A percentile compares a stretch with the other conserved stretches of the same genome.
Evolutionary conservation across 768 basidiomycete genomes (phyloP).

Genomic region (Lentinula sp.): DNA sequence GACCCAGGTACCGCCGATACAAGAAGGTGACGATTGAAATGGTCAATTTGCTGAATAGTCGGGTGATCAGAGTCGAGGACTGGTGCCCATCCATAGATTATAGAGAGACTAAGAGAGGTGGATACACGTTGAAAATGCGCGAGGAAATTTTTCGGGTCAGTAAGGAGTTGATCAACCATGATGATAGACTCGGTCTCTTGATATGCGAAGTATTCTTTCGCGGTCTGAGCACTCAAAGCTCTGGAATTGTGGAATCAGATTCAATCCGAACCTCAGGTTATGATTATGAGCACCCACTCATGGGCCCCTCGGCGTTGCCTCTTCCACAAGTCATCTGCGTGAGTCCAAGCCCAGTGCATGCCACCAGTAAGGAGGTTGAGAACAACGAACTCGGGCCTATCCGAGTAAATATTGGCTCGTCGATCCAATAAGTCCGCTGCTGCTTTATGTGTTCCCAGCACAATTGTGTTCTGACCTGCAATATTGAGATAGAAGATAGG

Average conservation of each 20-base stretch:
- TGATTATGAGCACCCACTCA: constrained; percentile 5
- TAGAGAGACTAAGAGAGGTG: constrained; percentile 8
- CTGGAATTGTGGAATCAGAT: not conserved
- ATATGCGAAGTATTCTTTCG: not conserved
- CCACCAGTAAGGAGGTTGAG: not conserved
- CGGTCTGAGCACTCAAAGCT: not conserved
- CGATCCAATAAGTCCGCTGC: constrained; percentile 3
- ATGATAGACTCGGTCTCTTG: not conserved
- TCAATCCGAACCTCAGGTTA: not conserved
- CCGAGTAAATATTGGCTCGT: not conserved
- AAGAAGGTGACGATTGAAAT: constrained; percentile 15
- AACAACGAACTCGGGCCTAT: not conserved
- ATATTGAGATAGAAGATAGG: constrained; percentile 3
- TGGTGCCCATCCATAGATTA: constrained; percentile 12
- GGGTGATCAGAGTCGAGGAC: constrained; percentile 11
- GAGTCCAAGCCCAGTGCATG: not conserved
- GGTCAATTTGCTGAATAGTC: constrained; percentile 8
- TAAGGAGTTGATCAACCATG: not conserved
- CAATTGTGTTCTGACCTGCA: not conserved
- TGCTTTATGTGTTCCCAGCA: not conserved
- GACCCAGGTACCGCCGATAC: constrained; percentile 22
- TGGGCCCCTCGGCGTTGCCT: constrained; percentile 17
- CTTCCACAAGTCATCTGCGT: not conserved
- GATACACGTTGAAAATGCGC: constrained; percentile 8
- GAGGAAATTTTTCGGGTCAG: not conserved